Evolutionary conservation across 495 filamentous ascomycete species (phyloP).

Genomic region (Articulospora tetracladia): DNA sequence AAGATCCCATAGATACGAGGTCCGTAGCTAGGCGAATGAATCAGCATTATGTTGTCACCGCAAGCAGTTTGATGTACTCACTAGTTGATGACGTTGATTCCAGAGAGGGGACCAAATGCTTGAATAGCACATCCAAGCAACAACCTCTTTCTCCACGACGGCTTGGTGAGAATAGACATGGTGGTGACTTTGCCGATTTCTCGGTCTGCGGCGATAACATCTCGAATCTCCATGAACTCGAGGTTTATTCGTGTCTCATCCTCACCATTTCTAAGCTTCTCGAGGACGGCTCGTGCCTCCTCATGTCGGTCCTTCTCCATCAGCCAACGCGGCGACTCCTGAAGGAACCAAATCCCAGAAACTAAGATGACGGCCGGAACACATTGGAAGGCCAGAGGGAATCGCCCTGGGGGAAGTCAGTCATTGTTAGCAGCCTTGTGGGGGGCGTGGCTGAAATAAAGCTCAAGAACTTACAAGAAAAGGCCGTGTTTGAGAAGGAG

Average conservation of each 20-base stretch:
- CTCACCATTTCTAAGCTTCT: conserved; percentile 36
- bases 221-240: conserved; percentile 43
- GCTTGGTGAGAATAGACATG: conserved; percentile 37
- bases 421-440: neutral
- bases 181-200: conserved; percentile 34
- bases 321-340: conserved; percentile 28
- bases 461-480: conserved; percentile 14
- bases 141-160: conserved; percentile 43
- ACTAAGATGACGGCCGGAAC: conserved; percentile 44
- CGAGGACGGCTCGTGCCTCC: conserved; percentile 37
- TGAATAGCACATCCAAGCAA: conserved; percentile 51
- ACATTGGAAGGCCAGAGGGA: conserved; percentile 51
- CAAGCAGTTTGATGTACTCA: neutral
- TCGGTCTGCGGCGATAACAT: conserved; percentile 38
- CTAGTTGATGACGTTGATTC: conserved; percentile 50
- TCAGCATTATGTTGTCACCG: neutral
- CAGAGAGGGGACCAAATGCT: conserved; percentile 48
- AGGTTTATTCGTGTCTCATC: conserved; percentile 40
- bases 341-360: conserved; percentile 38
- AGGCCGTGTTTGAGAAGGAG: neutral
- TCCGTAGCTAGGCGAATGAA: conserved; percentile 29
- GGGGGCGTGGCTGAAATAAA: neutral
- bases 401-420: conserved; percentile 41
- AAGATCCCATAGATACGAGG: conserved; percentile 45
- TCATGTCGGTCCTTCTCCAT: conserved; percentile 27